Evolutionary conservation across 2,329 filamentous ascomycete genomes (phyloP).

Genomic region (Fusarium redolens): DNA sequence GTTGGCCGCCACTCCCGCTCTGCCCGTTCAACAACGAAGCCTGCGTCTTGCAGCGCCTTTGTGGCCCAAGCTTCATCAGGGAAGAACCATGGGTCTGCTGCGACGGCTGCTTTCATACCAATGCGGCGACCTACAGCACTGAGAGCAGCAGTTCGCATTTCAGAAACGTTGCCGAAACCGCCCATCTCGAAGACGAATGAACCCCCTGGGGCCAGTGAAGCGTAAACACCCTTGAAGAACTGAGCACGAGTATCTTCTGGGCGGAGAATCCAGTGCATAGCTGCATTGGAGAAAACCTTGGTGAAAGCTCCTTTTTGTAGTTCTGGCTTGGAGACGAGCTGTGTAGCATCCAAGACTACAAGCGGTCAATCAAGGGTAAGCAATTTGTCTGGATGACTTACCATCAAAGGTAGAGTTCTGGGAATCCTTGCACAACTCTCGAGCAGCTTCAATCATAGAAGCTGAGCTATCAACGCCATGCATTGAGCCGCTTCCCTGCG

Average conservation of each 20-base stretch:
- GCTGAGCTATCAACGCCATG: slow-evolving; percentile 69
- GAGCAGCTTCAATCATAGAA: slow-evolving; percentile 67
- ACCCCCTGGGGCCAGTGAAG: slow-evolving; percentile 65
- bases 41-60: slow-evolving; percentile 57
- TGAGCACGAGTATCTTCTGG: slow-evolving; percentile 53
- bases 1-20: slow-evolving; percentile 76
- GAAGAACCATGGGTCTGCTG: slow-evolving; percentile 77
- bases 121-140: slow-evolving; percentile 64
- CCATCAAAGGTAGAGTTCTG: slow-evolving; percentile 59
- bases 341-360: slow-evolving; percentile 60
- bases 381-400: slow-evolving; percentile 18
- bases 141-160: slow-evolving; percentile 69
- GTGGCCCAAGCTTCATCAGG: slow-evolving; percentile 71
- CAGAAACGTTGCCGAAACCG: slow-evolving; percentile 74
- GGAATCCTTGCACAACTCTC: slow-evolving; percentile 52
- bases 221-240: slow-evolving; percentile 66
- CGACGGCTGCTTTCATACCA: slow-evolving; percentile 59
- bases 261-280: slow-evolving; percentile 74
- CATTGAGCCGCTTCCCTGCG: slow-evolving; percentile 59
- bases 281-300: slow-evolving; percentile 75
- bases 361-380: not conserved
- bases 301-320: slow-evolving; percentile 55
- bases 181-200: slow-evolving; percentile 77
- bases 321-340: slow-evolving; percentile 49
- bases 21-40: slow-evolving; percentile 61